These are phyloP conservation scores for Solanum stenotomum DNA, from an alignment of 257 asterid species.

Conservation along the genomic window DNA sequence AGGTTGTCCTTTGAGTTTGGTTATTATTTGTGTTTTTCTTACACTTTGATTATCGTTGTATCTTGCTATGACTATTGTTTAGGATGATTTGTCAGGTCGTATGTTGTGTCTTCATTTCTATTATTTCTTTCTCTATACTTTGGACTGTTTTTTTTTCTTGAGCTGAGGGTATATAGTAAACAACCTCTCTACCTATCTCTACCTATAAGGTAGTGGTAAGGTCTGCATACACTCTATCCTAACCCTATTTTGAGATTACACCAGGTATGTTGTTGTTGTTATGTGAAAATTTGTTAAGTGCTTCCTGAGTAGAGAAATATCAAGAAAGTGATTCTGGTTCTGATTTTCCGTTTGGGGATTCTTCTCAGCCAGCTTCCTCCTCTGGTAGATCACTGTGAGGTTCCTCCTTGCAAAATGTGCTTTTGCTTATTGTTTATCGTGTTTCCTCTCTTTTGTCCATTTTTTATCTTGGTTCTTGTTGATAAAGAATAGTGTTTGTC, in stretches of 20 bases:
- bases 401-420: neutral
- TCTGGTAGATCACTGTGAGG: conserved; percentile 46
- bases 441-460: neutral
- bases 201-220: neutral
- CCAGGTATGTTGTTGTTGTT: neutral
- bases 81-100: neutral
- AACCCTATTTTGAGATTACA: neutral
- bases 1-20: neutral
- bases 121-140: neutral
- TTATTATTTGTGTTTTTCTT: neutral
- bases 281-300: neutral
- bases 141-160: neutral
- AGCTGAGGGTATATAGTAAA: neutral
- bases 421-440: neutral
- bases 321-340: conserved; percentile 21
- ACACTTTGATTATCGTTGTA: neutral
- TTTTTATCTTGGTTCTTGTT: neutral
- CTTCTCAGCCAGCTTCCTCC: conserved; percentile 23
- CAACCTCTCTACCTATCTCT: neutral
- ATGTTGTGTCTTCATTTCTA: neutral
- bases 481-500: neutral
- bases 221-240: neutral
- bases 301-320: conserved; percentile 21
- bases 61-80: neutral
- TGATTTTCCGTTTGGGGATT: conserved; percentile 7